Percentiles rank a stretch among this genome's conserved stretches.
Conservation (phyloP, 371 early-diverging fungal species). For the Lichtheimia hyalospora region DNA sequence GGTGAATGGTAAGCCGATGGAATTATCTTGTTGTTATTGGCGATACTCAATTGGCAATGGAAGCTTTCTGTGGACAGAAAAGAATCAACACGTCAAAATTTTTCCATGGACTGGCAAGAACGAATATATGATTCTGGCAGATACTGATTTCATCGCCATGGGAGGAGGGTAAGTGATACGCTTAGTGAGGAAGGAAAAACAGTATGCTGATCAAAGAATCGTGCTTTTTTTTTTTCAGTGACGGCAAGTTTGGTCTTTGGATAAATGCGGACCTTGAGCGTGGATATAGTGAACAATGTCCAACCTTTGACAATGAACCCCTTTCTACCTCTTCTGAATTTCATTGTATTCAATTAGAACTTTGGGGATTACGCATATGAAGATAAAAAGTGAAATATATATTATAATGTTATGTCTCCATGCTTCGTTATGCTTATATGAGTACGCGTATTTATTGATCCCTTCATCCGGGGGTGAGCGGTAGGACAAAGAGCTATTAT, state of each 20-base stretch:
- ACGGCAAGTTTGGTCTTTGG: slow-evolving; percentile 90
- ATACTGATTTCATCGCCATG: slow-evolving; percentile 82
- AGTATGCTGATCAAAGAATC: not conserved
- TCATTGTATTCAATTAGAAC: slow-evolving; percentile 39
- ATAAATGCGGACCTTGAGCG: slow-evolving; percentile 82
- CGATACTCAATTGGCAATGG: not conserved
- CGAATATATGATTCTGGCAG: slow-evolving; percentile 85
- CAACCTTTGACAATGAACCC: slow-evolving; percentile 87
- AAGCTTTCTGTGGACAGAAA: slow-evolving; percentile 82
- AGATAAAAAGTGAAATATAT: not conserved
- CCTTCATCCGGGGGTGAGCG: no score
- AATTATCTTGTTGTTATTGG: not conserved
- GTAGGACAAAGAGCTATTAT: no score
- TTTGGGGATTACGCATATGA: slow-evolving; percentile 35
- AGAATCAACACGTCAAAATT: slow-evolving; percentile 20
- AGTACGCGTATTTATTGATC: no score
- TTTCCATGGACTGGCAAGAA: slow-evolving; percentile 88
- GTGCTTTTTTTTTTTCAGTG: slow-evolving; percentile 46
- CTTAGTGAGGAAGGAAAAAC: slow-evolving; percentile 1
- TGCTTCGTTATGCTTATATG: no score
- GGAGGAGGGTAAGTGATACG: slow-evolving; percentile 79
- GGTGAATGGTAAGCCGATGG: slow-evolving; percentile 75
- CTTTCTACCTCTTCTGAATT: slow-evolving; percentile 43
- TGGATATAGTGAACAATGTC: slow-evolving; percentile 80
- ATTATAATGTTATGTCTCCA: no score